A percentile compares a stretch with the other conserved stretches of the same genome.
Evolutionary conservation across 768 basidiomycete species (phyloP).

Genomic region (Coprinopsis cinerea): DNA sequence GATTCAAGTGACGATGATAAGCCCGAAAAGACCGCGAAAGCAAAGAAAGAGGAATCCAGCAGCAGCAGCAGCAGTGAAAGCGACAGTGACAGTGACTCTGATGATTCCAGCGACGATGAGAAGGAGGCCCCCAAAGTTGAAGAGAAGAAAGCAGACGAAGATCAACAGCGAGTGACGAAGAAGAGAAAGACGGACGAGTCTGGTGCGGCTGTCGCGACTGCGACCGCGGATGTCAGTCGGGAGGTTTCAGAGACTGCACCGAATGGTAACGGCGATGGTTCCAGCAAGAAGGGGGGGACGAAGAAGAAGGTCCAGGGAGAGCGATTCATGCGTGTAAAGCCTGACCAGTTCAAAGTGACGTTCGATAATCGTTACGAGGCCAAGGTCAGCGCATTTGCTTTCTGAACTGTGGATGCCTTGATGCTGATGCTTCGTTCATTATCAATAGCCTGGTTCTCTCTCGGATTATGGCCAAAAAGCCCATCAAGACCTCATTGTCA

Average conservation of each 20-base stretch:
- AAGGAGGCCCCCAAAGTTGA: conserved; percentile 13
- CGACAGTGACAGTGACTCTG: conserved; percentile 4
- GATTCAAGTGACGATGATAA: conserved; percentile 9
- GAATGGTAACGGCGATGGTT: too few relatives aligned
- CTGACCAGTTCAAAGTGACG: conserved; percentile 43
- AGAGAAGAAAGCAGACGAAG: conserved; percentile 18
- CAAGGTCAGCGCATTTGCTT: conserved; percentile 45
- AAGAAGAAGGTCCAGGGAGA: conserved; percentile 42
- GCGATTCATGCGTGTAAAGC: conserved; percentile 79
- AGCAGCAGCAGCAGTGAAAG: too few relatives aligned
- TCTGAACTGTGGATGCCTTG: conserved; percentile 3
- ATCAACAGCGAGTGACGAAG: conserved; percentile 41
- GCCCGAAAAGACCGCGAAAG: not conserved
- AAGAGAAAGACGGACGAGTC: conserved; percentile 52
- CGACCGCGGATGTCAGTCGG: conserved; percentile 23
- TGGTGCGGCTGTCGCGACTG: conserved; percentile 44
- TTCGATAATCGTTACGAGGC: conserved; percentile 76
- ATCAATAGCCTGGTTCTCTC: conserved; percentile 45
- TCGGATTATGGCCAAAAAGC: conserved; percentile 90
- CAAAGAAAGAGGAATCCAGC: not conserved
- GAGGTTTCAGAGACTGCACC: conserved; percentile 11
- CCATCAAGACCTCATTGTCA: conserved; percentile 83
- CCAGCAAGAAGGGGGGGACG: too few relatives aligned
- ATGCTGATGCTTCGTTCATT: not conserved
- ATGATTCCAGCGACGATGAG: conserved; percentile 7